A percentile compares a stretch with the other conserved stretches of the same genome.
Evolutionary conservation across 176 grass and related monocot genomes (phyloP).

Genomic region (Zea luxurians): DNA sequence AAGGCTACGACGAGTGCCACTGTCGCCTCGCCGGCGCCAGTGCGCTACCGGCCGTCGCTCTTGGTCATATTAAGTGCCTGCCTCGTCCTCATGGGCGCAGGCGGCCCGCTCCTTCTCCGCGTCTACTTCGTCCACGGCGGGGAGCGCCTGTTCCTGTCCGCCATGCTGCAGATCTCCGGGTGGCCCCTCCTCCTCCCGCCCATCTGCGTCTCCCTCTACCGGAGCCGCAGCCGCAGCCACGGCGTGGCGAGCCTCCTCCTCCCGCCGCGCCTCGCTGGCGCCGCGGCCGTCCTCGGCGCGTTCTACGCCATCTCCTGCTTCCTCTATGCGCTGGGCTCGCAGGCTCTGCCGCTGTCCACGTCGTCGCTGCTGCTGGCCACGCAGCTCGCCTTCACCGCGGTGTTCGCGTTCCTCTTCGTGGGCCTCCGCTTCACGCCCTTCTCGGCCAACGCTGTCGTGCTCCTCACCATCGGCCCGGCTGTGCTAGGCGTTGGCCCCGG

Average conservation of each 20-base stretch:
- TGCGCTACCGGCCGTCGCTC: slow-evolving; percentile 25
- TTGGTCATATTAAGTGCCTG: slow-evolving; percentile 46
- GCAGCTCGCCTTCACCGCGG: slow-evolving; percentile 76
- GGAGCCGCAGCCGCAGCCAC: background rate
- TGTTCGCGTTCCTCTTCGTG: slow-evolving; percentile 65
- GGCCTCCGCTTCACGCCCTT: slow-evolving; percentile 62
- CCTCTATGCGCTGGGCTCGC: slow-evolving; percentile 50
- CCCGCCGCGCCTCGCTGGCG: slow-evolving; percentile 30
- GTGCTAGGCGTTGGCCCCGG: slow-evolving; percentile 49
- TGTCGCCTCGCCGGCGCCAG: background rate
- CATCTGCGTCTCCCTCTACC: slow-evolving; percentile 36
- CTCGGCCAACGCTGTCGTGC: slow-evolving; percentile 67
- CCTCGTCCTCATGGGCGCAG: slow-evolving; percentile 61
- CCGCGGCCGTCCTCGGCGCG: slow-evolving; percentile 41
- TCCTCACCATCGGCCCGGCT: slow-evolving; percentile 65
- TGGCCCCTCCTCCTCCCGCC: slow-evolving; percentile 68
- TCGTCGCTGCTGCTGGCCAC: slow-evolving; percentile 71
- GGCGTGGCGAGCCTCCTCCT: slow-evolving; percentile 27
- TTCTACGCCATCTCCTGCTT: slow-evolving; percentile 53
- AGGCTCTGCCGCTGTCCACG: slow-evolving; percentile 71
- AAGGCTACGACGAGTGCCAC: background rate
- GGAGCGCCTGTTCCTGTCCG: slow-evolving; percentile 54
- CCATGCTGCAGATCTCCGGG: slow-evolving; percentile 52
- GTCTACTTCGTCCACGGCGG: slow-evolving; percentile 75
- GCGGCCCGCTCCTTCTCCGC: slow-evolving; percentile 57